These are phyloP conservation scores for Serendipita sp. DNA, from an alignment of 768 basidiomycete species.

Conservation along the genomic window DNA sequence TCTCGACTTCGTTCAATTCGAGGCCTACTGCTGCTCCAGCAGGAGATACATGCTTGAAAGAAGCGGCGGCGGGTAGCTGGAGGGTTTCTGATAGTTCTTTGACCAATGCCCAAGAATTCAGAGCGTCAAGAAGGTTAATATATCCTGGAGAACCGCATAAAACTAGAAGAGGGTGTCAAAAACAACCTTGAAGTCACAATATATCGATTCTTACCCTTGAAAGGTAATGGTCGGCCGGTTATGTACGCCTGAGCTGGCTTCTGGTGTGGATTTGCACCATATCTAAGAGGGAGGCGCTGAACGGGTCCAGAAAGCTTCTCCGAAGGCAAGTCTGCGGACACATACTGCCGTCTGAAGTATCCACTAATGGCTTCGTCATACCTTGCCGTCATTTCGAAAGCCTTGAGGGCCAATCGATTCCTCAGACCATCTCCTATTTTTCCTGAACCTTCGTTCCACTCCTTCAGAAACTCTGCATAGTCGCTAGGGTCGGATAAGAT, in stretches of 20 bases:
- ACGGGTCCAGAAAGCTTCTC: constrained; percentile 50
- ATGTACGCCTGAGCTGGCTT: constrained; percentile 97
- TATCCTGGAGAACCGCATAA: constrained; percentile 91
- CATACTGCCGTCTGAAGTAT: constrained; percentile 94
- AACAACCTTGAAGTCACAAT: background rate
- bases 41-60: constrained; percentile 98
- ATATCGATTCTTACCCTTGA: constrained; percentile 47
- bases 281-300: constrained; percentile 74
- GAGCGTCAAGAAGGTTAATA: constrained; percentile 93
- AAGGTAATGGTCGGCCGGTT: constrained; percentile 71
- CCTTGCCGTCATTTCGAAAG: constrained; percentile 87
- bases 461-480: constrained; percentile 63
- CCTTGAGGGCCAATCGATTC: constrained; percentile 79
- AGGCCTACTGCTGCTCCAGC: constrained; percentile 92
- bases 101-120: constrained; percentile 93
- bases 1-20: constrained; percentile 64
- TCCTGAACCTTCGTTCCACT: constrained; percentile 59
- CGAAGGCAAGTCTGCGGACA: constrained; percentile 49
- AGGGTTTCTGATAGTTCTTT: constrained; percentile 83
- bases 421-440: constrained; percentile 54
- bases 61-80: constrained; percentile 83
- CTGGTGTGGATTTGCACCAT: constrained; percentile 97
- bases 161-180: constrained; percentile 28
- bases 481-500: constrained; percentile 81
- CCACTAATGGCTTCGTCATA: constrained; percentile 93